Evolutionary conservation across 192 early-diverging fungal species (phyloP).

Genomic region (Backusella sp.): DNA sequence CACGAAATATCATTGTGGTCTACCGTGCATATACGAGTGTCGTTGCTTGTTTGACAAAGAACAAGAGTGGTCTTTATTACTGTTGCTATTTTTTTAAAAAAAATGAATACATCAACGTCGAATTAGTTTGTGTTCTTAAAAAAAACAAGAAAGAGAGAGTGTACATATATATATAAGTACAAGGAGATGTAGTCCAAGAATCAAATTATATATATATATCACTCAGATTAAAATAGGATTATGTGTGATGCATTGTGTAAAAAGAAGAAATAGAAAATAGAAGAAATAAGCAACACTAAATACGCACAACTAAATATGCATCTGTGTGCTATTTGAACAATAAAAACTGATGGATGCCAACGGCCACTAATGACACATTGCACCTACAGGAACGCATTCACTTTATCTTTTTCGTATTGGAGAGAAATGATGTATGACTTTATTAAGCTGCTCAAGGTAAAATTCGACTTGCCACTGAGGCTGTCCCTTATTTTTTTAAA

Average conservation of each 20-base stretch:
- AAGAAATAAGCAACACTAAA: background rate
- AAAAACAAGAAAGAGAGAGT: background rate
- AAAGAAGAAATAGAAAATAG: background rate
- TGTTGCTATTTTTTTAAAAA: background rate
- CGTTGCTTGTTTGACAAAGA: background rate
- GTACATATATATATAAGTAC: background rate
- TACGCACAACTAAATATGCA: background rate
- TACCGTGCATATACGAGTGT: background rate
- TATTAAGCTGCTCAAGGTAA: background rate
- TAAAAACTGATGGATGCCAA: background rate
- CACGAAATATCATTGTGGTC: background rate
- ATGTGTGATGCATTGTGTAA: background rate
- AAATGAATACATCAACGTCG: background rate
- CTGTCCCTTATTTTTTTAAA: background rate
- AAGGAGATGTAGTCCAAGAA: too few species aligned
- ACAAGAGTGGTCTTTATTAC: background rate
- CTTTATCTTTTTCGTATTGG: background rate
- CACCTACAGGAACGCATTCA: background rate
- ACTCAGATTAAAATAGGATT: background rate
- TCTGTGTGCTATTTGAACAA: background rate
- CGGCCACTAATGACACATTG: background rate
- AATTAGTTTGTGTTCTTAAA: background rate
- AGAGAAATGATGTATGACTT: background rate
- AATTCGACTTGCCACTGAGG: background rate
- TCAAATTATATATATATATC: background rate